A percentile compares a stretch with the other conserved stretches of the same genome.
phyloP scores from a whole-genome alignment of 352 stramenopile species.

The Blastocystis sp. region DNA sequence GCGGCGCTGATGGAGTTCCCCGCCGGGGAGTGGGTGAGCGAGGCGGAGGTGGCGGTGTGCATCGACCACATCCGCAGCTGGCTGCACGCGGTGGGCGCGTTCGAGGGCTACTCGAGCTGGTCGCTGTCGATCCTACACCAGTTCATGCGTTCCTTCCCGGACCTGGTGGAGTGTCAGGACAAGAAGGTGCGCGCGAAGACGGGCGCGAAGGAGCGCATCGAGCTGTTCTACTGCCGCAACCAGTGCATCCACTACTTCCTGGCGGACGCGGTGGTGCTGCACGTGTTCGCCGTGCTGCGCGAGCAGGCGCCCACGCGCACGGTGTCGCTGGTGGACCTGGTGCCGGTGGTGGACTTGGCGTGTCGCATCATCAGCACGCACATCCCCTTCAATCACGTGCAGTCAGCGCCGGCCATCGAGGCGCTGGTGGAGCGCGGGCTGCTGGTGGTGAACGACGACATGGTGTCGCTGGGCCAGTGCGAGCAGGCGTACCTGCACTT shows the following conservation, averaged over 20 bases:
- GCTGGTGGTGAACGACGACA: slow-evolving; percentile 28
- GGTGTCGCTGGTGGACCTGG: slow-evolving; percentile 64
- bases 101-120: slow-evolving; percentile 69
- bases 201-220: slow-evolving; percentile 72
- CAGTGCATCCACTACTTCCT: slow-evolving; percentile 80
- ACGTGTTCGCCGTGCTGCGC: slow-evolving; percentile 75
- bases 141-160: slow-evolving; percentile 73
- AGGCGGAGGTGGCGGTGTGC: slow-evolving; percentile 76
- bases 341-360: slow-evolving; percentile 67
- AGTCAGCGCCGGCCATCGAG: slow-evolving; percentile 31
- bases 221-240: slow-evolving; percentile 82
- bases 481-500: slow-evolving; percentile 75
- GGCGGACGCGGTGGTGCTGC: slow-evolving; percentile 77
- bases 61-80: slow-evolving; percentile 76
- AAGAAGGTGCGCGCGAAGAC: slow-evolving; percentile 73
- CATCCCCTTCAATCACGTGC: slow-evolving; percentile 53
- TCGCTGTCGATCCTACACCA: slow-evolving; percentile 39
- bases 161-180: slow-evolving; percentile 74
- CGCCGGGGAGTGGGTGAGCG: slow-evolving; percentile 74
- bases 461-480: slow-evolving; percentile 43
- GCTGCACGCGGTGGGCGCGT: slow-evolving; percentile 76
- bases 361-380: slow-evolving; percentile 28
- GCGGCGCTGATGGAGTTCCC: slow-evolving; percentile 77
- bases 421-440: slow-evolving; percentile 24
- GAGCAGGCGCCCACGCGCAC: slow-evolving; percentile 70